phyloP scores from a whole-genome alignment of 208 protist species.

The Acanthamoeba sp. region DNA sequence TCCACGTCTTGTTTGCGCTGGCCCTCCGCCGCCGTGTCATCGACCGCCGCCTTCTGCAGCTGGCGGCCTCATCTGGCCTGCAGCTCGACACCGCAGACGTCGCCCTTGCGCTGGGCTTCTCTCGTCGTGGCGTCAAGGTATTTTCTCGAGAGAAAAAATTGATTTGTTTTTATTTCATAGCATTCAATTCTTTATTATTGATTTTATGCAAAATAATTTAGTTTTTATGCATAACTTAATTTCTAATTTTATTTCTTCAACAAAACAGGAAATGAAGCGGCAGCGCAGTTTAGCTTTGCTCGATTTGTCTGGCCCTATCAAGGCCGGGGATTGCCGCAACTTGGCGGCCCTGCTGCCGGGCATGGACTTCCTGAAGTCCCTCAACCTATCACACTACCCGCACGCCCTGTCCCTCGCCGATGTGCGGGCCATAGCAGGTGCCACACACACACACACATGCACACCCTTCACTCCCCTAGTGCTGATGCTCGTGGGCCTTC shows the following conservation, averaged over 20 bases:
- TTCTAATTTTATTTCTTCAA: no score
- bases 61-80: background rate
- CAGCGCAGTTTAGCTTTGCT: background rate
- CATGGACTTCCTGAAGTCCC: background rate
- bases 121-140: background rate
- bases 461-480: no score
- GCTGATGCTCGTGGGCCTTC: no score
- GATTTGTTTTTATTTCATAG: no score
- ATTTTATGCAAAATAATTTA: no score
- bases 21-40: background rate
- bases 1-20: background rate
- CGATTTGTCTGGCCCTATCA: background rate
- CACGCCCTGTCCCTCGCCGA: background rate
- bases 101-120: background rate
- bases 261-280: background rate
- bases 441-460: no score
- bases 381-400: slow-evolving; percentile 23
- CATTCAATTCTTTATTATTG: no score
- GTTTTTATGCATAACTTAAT: no score
- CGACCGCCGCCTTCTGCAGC: background rate
- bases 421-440: slow-evolving; percentile 3
- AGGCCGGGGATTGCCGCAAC: slow-evolving; percentile 42
- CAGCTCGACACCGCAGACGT: background rate
- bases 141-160: background rate
- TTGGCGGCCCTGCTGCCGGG: slow-evolving; percentile 12